A percentile compares a stretch with the other conserved stretches of the same genome.
These are phyloP conservation scores for Drechslera avenae DNA, from an alignment of 2,329 filamentous ascomycete genomes.

Conservation along the genomic window DNA sequence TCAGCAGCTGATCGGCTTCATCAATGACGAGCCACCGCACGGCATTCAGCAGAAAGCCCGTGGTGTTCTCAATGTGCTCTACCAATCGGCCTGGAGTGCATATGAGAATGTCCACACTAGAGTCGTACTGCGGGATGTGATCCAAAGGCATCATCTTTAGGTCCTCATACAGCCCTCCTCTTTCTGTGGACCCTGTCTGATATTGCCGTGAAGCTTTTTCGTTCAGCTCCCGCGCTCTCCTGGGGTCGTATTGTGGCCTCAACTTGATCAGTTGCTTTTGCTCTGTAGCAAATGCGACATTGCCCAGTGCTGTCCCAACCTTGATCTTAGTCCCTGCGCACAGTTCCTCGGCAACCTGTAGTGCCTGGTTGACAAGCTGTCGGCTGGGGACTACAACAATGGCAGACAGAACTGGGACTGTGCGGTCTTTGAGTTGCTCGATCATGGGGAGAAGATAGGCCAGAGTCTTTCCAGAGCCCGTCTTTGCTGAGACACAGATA, in stretches of 20 bases:
- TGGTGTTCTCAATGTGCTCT: slow-evolving; percentile 84
- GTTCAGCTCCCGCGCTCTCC: slow-evolving; percentile 58
- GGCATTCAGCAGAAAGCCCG: slow-evolving; percentile 77
- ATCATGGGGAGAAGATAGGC: slow-evolving; percentile 89
- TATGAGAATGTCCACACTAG: slow-evolving; percentile 84
- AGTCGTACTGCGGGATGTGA: slow-evolving; percentile 68
- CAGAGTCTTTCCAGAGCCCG: slow-evolving; percentile 93
- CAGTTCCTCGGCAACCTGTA: slow-evolving; percentile 72
- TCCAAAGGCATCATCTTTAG: slow-evolving; percentile 56
- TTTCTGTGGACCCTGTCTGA: slow-evolving; percentile 42
- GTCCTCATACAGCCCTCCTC: slow-evolving; percentile 47
- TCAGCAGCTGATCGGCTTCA: slow-evolving; percentile 88
- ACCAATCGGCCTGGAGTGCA: slow-evolving; percentile 91
- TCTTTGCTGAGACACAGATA: slow-evolving; percentile 87
- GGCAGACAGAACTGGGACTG: slow-evolving; percentile 71
- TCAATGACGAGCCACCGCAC: slow-evolving; percentile 90
- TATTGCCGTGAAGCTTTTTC: slow-evolving; percentile 46
- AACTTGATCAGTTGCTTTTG: slow-evolving; percentile 66
- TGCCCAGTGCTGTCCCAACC: slow-evolving; percentile 82
- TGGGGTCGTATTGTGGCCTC: slow-evolving; percentile 66
- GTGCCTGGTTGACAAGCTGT: slow-evolving; percentile 86
- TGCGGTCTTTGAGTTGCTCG: slow-evolving; percentile 70
- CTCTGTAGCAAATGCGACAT: slow-evolving; percentile 71
- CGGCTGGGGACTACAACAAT: slow-evolving; percentile 89
- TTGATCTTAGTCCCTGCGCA: slow-evolving; percentile 76